Evolutionary conservation across 805 yeast genomes (phyloP), one percentile per base, ranked within the genome.

Genomic region (Komagataella ulmi): DNA sequence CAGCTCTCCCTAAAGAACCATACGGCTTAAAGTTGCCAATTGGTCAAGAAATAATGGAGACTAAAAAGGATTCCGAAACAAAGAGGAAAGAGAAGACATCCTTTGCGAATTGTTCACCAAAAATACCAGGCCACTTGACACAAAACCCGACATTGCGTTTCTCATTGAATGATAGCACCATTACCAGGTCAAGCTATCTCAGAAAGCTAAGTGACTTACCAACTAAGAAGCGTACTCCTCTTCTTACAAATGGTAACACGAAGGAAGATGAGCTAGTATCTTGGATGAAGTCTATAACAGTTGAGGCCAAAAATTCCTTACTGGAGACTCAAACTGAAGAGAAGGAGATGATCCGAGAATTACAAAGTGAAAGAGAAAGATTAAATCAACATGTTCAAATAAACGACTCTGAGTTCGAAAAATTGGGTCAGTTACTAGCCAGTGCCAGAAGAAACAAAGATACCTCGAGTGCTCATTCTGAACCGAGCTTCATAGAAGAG

Each of bases 221-320:
- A 30, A 30, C 12, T 2, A 30, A 30, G n/a, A 10, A 30, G 6
- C 40, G 14, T 10, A 10, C 14, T 30, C 40, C 10, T 10, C 14
- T 30, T 8, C 40, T 14, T 4, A 14, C 14, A 12, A 14, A 10
- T 30, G 40, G 14, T 14, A 49, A 52, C 19, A 44, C 24, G 7
- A 51, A 51, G 10, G 46, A 54, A 51, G 55, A 53, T 17, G 58
- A 60, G 45, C 59, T 59, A 10, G 53, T 62, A 24, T 52, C 55
- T 5, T 71, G 75, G 76, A 64, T 68, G 52, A 55, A 59, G 14
- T 57, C 63, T 2, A 52, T 72, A 53, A 70, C 66, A 48, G 53
- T 50, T 7, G 61, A 65, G 47, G 74, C 72, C 12, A 54, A 62
- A 36, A 56, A 57, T 6, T 61, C 65, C 10, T 54, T 70, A 12